Base-by-base conservation (phyloP, 441 rosid species). In the Eutrema salsugineum region DNA sequence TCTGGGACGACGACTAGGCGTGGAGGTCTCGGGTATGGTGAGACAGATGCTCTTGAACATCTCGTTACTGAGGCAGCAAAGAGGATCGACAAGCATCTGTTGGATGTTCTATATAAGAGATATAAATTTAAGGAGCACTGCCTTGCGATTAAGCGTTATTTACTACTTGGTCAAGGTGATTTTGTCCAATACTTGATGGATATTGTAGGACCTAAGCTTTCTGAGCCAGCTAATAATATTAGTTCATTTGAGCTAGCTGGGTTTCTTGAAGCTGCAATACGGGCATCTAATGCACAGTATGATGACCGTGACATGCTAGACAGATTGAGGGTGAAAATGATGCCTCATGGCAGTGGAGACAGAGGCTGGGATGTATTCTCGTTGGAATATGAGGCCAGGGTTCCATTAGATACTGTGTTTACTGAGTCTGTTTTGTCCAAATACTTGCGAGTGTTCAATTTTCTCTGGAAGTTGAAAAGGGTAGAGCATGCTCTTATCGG, bases 301-400 rank as follows among this genome's bases (percentile, higher is more conserved):
- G 98, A 94, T 80, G 94, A 88, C 76, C 85, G 87, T 72, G 97
- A 88, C 80, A 86, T 94, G 82, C 81, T 91, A 68, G 97, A 91
- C 72, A 84, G 97, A 62, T 63, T 94, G 84, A 88, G 81, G 76
- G 99, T 94, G 57, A 94, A 87, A 77, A 88, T 91, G 91, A 91
- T 94, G 97, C 93, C 93, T n/a, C 97, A 90, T 68, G 83, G 88
- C 47, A 78, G 69, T 50, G 97, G 98, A 57, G 97, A 91, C 72
- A 81, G 89, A 78, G 98, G 99, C 50, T 94, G 99, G 97, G 95
- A 91, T 83, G 97, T 94, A 7, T 94, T 94, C 84, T 94, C 99
- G 8, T 73, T 94, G 79, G 95, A 91, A 70, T 94, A 91, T 66
- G 99, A 94, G 81, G 91, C 99, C 28, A 84, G 94, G 75, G 91